A percentile compares a stretch with the other conserved stretches of the same genome.
Conservation (phyloP, 306 rosid species). For the Hippophae rhamnoides region DNA sequence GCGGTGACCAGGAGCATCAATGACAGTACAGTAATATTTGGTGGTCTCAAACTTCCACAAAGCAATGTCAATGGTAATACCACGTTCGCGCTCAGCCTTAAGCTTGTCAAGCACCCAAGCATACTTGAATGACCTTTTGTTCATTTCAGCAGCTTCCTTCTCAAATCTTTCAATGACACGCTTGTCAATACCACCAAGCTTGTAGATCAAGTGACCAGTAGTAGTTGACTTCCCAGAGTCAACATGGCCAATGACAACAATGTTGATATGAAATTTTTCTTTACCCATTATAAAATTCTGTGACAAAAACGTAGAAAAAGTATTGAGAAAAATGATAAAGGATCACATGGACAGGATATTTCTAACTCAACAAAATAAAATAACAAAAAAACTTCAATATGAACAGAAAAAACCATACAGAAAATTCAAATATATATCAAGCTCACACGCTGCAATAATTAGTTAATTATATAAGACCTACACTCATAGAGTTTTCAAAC, state of each 20-base stretch:
- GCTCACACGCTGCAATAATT: too few relatives aligned
- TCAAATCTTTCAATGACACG: conserved; percentile 92
- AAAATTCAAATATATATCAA: too few relatives aligned
- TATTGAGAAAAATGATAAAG: neutral
- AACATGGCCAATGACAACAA: conserved; percentile 90
- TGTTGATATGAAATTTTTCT: conserved; percentile 78
- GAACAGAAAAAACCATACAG: too few relatives aligned
- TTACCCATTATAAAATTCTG: conserved; percentile 46
- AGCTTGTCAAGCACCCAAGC: conserved; percentile 97
- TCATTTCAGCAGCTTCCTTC: conserved; percentile 96
- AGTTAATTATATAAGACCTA: too few relatives aligned
- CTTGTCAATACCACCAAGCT: conserved; percentile 94
- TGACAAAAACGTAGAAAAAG: neutral
- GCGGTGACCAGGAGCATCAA: conserved; percentile 91
- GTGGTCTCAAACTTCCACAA: conserved; percentile 92
- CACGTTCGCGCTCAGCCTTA: conserved; percentile 94
- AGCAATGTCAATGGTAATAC: conserved; percentile 85
- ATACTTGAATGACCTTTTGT: conserved; percentile 91
- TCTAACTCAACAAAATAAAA: neutral
- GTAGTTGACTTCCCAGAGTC: conserved; percentile 94
- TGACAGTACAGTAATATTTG: conserved; percentile 87
- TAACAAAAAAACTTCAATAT: too few relatives aligned
- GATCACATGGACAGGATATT: too few relatives aligned
- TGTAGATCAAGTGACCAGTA: conserved; percentile 81
- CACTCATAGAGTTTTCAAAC: too few relatives aligned